phyloP scores from a whole-genome alignment of 805 yeast genomes.

The Barnettozyma californica region DNA sequence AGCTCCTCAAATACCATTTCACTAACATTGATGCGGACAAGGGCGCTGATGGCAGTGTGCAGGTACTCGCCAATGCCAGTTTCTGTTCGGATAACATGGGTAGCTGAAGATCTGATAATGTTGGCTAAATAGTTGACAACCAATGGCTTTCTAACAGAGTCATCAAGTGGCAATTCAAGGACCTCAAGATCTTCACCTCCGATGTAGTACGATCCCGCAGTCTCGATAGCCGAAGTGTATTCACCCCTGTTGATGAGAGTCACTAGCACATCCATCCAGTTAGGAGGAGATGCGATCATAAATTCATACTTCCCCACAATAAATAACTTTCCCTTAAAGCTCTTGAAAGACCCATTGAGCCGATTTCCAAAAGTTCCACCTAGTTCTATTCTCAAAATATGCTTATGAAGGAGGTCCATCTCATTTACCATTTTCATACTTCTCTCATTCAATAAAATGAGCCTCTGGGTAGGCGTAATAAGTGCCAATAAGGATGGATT shows the following conservation, averaged over 20 bases:
- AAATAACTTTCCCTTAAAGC: conserved; percentile 43
- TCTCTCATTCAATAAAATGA: conserved; percentile 37
- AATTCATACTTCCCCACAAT: conserved; percentile 48
- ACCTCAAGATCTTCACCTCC: conserved; percentile 42
- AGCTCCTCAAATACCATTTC: conserved; percentile 38
- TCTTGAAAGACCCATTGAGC: conserved; percentile 26
- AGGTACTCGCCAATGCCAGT: conserved; percentile 28
- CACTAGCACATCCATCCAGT: conserved; percentile 56
- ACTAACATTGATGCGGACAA: conserved; percentile 33
- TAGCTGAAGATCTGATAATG: conserved; percentile 37
- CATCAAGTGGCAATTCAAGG: conserved; percentile 51
- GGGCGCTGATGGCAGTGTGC: conserved; percentile 35
- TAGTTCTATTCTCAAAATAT: conserved; percentile 30
- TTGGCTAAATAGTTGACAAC: conserved; percentile 52
- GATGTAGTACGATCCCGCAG: conserved; percentile 47
- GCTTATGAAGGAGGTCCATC: conserved; percentile 24
- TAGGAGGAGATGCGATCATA: conserved; percentile 51
- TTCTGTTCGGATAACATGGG: conserved; percentile 14
- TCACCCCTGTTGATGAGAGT: conserved; percentile 53
- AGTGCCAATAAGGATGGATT: conserved; percentile 34
- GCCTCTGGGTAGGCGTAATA: conserved; percentile 41
- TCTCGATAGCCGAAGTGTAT: conserved; percentile 51
- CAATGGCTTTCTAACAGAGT: conserved; percentile 37
- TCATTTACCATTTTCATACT: conserved; percentile 28
- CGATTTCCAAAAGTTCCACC: conserved; percentile 9